Conservation (phyloP, 2,329 filamentous ascomycete genomes). For the Colletotrichum shisoi region DNA sequence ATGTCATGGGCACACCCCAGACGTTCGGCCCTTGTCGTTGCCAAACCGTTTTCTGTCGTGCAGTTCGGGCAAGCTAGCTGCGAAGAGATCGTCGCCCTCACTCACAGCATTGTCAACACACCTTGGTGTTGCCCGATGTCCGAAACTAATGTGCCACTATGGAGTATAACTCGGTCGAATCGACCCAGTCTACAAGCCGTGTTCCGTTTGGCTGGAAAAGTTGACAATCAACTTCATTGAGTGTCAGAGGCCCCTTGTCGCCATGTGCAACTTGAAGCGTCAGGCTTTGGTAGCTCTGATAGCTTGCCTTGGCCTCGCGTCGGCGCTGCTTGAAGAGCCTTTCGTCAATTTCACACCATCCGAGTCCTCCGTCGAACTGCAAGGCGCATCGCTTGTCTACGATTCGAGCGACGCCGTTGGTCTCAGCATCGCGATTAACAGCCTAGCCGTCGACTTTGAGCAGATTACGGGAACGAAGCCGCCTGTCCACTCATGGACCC, state of each 20-base stretch:
- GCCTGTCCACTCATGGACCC: constrained; percentile 8
- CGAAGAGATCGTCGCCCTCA: too few relatives aligned
- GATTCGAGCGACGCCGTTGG: constrained; percentile 21
- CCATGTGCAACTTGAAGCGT: background rate
- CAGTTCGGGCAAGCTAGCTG: too few relatives aligned
- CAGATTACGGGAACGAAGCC: constrained; percentile 33
- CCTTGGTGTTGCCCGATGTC: too few relatives aligned
- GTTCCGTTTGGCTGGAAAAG: too few relatives aligned
- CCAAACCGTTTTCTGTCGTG: too few relatives aligned
- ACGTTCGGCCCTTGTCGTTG: too few relatives aligned
- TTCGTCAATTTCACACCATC: constrained; percentile 10
- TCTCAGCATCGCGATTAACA: constrained; percentile 26
- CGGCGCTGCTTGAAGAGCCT: constrained; percentile 13
- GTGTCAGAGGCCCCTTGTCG: background rate
- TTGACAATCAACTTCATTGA: background rate
- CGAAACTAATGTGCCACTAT: too few relatives aligned
- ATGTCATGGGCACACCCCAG: too few relatives aligned
- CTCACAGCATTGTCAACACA: too few relatives aligned
- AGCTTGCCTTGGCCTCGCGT: background rate
- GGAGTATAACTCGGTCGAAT: too few relatives aligned
- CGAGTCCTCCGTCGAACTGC: constrained; percentile 15
- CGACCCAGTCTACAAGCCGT: too few relatives aligned
- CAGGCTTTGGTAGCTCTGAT: background rate
- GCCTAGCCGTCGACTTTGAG: constrained; percentile 18
- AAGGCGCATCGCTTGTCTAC: constrained; percentile 6